Conservation (phyloP, 1,284 basidiomycete species). For the Ceratobasidium sp. region DNA sequence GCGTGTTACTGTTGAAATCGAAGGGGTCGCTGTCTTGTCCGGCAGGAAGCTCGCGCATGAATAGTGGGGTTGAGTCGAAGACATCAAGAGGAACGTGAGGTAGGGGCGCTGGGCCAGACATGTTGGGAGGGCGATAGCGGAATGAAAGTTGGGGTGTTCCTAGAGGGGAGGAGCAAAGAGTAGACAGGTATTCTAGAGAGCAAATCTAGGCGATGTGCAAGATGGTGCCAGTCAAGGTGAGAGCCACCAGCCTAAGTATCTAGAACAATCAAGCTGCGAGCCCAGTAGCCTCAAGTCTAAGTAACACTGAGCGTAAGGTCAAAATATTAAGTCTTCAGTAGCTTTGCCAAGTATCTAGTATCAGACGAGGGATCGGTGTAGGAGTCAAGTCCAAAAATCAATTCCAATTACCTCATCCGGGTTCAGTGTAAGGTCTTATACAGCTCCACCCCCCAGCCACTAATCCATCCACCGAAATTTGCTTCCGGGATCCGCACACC, state of each 20-base stretch:
- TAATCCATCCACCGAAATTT: conserved; percentile 4
- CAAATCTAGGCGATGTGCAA: no score
- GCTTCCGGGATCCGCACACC: conserved; percentile 23
- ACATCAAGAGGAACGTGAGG: not conserved
- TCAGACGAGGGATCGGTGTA: not conserved
- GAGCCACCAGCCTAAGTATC: no score
- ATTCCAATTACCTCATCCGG: not conserved
- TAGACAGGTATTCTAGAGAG: no score
- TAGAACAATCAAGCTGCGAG: no score
- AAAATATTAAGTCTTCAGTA: not conserved
- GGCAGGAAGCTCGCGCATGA: conserved; percentile 88
- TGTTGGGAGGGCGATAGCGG: not conserved
- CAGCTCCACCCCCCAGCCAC: conserved; percentile 30
- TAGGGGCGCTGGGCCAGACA: conserved; percentile 15
- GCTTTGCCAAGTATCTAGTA: not conserved
- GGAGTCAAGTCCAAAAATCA: conserved; percentile 8
- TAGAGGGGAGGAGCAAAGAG: no score
- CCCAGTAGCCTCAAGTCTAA: no score
- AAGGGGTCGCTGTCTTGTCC: not conserved
- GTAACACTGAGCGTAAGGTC: not conserved
- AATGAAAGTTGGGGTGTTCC: no score
- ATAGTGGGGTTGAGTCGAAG: conserved; percentile 80
- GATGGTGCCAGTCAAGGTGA: no score
- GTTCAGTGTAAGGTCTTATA: conserved; percentile 6
- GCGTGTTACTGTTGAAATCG: conserved; percentile 69